Conservation (phyloP, 2,329 filamentous ascomycete species). For the Lecanosticta acicola region DNA sequence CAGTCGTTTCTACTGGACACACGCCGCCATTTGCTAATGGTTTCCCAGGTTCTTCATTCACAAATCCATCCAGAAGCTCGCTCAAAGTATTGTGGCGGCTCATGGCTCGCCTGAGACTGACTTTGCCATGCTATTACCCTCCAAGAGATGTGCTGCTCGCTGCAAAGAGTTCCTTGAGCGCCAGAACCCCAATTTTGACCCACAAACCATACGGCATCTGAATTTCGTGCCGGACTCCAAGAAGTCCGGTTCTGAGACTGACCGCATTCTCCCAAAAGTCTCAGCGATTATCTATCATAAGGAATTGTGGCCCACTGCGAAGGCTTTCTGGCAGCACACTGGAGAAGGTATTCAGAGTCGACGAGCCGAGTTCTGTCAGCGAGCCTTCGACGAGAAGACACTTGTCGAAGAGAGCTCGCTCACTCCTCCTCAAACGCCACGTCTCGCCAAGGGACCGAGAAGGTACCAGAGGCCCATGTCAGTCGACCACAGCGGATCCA, state of each 20-base stretch:
- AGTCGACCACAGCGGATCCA: slow-evolving; percentile 36
- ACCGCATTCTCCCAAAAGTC: slow-evolving; percentile 41
- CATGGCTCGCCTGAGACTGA: slow-evolving; percentile 56
- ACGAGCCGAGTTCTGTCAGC: slow-evolving; percentile 81
- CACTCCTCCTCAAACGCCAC: slow-evolving; percentile 30
- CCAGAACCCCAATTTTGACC: slow-evolving; percentile 50
- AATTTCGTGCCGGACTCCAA: slow-evolving; percentile 59
- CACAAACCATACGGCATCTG: slow-evolving; percentile 50
- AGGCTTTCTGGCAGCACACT: slow-evolving; percentile 95
- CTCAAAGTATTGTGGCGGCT: slow-evolving; percentile 58
- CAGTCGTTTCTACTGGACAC: slow-evolving; percentile 12
- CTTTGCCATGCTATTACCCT: slow-evolving; percentile 79
- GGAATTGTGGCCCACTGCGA: slow-evolving; percentile 66
- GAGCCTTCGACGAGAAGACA: slow-evolving; percentile 64
- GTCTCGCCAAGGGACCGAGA: slow-evolving; percentile 63
- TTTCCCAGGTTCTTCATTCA: slow-evolving; percentile 78
- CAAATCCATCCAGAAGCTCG: slow-evolving; percentile 70
- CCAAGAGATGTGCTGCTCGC: slow-evolving; percentile 59
- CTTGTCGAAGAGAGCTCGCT: slow-evolving; percentile 48
- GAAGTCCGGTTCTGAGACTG: slow-evolving; percentile 35
- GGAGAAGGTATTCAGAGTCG: slow-evolving; percentile 90
- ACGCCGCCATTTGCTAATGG: too few relatives aligned
- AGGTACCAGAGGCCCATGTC: slow-evolving; percentile 67
- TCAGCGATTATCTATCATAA: slow-evolving; percentile 62
- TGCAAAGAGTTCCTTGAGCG: slow-evolving; percentile 68